Base-by-base conservation (phyloP, 345 rosid genomes). In the Populus deltoides region DNA sequence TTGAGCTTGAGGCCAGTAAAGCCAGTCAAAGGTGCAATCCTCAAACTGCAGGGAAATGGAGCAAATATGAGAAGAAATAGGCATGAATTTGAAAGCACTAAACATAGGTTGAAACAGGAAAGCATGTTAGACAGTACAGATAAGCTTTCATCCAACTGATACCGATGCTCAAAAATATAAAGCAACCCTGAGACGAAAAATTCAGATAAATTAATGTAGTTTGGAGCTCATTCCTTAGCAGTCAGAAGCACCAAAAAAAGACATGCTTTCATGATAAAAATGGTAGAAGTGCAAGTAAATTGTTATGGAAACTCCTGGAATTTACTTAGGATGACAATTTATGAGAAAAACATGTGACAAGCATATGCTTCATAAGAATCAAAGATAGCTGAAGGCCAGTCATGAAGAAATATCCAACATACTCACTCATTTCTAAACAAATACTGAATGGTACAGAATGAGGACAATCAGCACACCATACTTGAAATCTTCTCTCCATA, bases 1-100 rank as follows among this genome's bases (percentile, higher is more conserved):
- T 49, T 67, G 88, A 74, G 97, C 92, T 89, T 94, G 97, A 39
- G 97, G 96, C 95, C 98, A 94, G 85, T 91, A 91, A 51, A 94
- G 89, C 98, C 98, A 92, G 31, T 94, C 98, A 38, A 94, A 94
- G 78, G 97, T 91, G 84, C 98, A 94, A 78, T 94, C 96, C 81
- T 94, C 96, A 63, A 91, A 94, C 98, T 94, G 88, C 77, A 83
- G 55, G 68, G 36, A n/a, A 20, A 39, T 24, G 8, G 35, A 68
- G 39, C 17, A 72, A 72, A 53, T 51, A 72, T 77, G 74, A 79
- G 72, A 63, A 72, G 62, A 1, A 35, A 70, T 51, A 18, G 33
- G 57, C 29, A 71, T 9, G 9, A 33, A 70, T 53, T 41, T 12
- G 7, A 57, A 53, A 24, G 47, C 29, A 39, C 15, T 17, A 41